Evolutionary conservation across 768 basidiomycete species (phyloP), one percentile per base, ranked within the genome.

Genomic region (Collybia sordida): DNA sequence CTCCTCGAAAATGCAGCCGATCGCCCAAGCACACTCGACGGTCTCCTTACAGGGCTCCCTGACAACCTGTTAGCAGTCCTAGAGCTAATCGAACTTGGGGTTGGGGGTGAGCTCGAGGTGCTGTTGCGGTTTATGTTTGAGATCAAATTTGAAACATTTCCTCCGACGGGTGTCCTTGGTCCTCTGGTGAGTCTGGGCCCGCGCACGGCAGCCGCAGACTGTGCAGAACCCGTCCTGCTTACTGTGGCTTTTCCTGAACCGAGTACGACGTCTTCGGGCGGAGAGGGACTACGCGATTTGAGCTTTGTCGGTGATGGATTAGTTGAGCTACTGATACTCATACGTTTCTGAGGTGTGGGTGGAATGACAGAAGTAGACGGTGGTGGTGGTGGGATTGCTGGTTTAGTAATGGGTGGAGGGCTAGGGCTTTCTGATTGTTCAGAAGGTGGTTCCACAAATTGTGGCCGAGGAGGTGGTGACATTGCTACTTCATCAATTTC

Each of bases 1-100:
- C 88, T 78, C 61, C 88, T 79, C 46, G 87, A 84, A 47, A 85
- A 75, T 24, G 77, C 74, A 31, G 76, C 72, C 24, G 72, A 67
- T 54, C 79, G 69, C n/a, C 80, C 78, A 5, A 79, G 60, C 31
- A 78, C 72, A 54, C 73, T 81, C 40, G 73, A 74, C 15, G 77
- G 73, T 47, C 72, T 61, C 47, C 72, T 65, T 19, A 69, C 70
- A 9, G 78, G 72, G 52, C 74, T 73, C 54, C 75, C 77, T 35
- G 79, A 80, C 36, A 80, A 53, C 49, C 81, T 70, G 59, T 78
- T 82, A 39, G 68, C 59, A 42, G 62, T 22, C 27, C 53, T 67
- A 2, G 72, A 65, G 40, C 74, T 71, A 9, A 73, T 67, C 18
- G 71, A 59, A 9, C 59, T 50, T 5, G 56, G 47, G n/a, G 60